These are phyloP conservation scores for Colletotrichum noveboracense DNA, from an alignment of 2,329 filamentous ascomycete species.

Conservation along the genomic window DNA sequence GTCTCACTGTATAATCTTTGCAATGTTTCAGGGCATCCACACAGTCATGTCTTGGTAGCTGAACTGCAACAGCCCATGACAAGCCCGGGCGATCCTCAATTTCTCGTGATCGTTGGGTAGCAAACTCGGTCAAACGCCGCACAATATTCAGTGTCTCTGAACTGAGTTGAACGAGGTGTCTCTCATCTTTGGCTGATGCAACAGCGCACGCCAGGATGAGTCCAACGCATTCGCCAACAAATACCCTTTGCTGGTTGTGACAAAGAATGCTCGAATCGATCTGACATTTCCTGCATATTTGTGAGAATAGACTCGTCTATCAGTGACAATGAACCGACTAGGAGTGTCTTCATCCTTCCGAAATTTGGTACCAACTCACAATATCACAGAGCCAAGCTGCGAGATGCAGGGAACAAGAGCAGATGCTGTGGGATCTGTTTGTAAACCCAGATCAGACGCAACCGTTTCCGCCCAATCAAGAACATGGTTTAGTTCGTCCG, in stretches of 20 bases:
- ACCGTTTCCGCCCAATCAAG: not conserved
- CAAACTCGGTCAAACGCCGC: not conserved
- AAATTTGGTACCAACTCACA: not conserved
- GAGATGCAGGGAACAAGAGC: not conserved
- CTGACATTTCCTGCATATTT: not conserved
- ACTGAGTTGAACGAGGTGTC: not conserved
- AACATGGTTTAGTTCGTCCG: not conserved
- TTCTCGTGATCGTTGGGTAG: not conserved
- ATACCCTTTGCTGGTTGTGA: not conserved
- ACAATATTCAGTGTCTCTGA: not conserved
- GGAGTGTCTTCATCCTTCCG: not conserved
- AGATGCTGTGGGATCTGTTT: not conserved
- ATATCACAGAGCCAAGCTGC: not conserved
- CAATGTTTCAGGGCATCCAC: not conserved
- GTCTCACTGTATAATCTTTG: not conserved
- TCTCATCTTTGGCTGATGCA: not conserved
- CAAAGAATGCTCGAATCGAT: not conserved
- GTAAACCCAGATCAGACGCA: not conserved
- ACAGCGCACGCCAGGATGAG: not conserved
- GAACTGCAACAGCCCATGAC: not conserved
- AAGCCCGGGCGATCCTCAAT: not conserved
- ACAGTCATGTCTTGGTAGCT: not conserved
- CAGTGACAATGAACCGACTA: not conserved
- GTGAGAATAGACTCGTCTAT: not conserved
- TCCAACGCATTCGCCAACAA: not conserved